Conservation (phyloP, 2,329 filamentous ascomycete genomes). For the Sclerotinia nivalis region DNA sequence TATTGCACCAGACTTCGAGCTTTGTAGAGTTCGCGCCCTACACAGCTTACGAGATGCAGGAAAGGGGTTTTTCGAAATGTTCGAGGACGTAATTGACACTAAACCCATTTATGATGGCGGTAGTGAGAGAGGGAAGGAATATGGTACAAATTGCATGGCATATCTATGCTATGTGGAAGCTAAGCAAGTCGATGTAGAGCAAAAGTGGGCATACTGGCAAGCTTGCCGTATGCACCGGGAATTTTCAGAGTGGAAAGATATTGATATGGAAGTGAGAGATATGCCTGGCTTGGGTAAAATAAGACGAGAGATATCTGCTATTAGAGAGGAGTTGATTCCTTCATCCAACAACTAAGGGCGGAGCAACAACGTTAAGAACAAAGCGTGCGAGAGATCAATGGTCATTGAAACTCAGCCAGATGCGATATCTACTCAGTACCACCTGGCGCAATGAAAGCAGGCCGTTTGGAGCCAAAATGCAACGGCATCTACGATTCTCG, state of each 20-base stretch:
- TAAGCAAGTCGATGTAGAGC: background rate
- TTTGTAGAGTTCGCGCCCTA: background rate
- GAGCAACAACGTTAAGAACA: background rate
- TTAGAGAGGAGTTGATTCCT: background rate
- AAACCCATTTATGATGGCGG: background rate
- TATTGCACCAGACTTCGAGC: background rate
- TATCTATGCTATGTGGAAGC: background rate
- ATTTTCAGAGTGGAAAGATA: background rate
- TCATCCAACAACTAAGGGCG: background rate
- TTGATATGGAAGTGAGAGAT: background rate
- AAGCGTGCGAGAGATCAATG: background rate
- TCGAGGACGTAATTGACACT: background rate
- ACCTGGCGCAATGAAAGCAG: background rate
- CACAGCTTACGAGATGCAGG: background rate
- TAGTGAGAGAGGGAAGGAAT: background rate
- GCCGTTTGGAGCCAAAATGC: background rate
- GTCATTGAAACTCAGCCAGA: background rate
- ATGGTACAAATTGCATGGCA: background rate
- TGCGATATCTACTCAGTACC: background rate
- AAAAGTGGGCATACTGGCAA: background rate
- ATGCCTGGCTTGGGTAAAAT: background rate
- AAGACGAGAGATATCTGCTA: background rate
- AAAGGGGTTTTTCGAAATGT: background rate
- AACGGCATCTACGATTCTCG: background rate
- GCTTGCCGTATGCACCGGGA: background rate